A percentile compares a stretch with the other conserved stretches of the same genome.
Evolutionary conservation across 768 basidiomycete species (phyloP).

Genomic region (Boletus sp.): DNA sequence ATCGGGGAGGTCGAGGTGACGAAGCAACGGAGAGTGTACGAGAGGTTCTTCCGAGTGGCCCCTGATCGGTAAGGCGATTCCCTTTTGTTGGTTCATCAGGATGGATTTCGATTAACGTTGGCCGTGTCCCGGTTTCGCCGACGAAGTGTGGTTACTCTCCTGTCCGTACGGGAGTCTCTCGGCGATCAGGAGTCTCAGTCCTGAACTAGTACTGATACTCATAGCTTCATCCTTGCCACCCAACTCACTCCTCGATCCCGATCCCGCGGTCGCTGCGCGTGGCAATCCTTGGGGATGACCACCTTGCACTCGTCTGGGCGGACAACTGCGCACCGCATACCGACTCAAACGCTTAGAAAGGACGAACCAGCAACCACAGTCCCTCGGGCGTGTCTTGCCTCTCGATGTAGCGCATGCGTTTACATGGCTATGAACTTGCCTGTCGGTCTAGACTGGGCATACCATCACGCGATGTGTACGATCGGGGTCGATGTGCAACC

Average conservation of each 20-base stretch:
- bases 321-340: background rate
- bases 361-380: too few relatives aligned
- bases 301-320: background rate
- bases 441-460: background rate
- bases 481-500: constrained; percentile 1
- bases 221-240: background rate
- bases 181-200: background rate
- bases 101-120: background rate
- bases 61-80: background rate
- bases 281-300: background rate
- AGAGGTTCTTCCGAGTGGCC: background rate
- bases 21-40: background rate
- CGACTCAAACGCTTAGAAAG: background rate
- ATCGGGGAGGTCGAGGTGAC: background rate
- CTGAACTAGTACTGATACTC: background rate
- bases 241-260: background rate
- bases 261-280: background rate
- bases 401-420: background rate
- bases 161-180: background rate
- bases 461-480: background rate
- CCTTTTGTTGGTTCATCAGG: too few relatives aligned
- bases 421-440: background rate
- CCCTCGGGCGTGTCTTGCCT: background rate
- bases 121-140: background rate
- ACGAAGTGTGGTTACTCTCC: background rate